phyloP scores from a whole-genome alignment of 148 eudicot genomes.

The Mesembryanthemum crystallinum region DNA sequence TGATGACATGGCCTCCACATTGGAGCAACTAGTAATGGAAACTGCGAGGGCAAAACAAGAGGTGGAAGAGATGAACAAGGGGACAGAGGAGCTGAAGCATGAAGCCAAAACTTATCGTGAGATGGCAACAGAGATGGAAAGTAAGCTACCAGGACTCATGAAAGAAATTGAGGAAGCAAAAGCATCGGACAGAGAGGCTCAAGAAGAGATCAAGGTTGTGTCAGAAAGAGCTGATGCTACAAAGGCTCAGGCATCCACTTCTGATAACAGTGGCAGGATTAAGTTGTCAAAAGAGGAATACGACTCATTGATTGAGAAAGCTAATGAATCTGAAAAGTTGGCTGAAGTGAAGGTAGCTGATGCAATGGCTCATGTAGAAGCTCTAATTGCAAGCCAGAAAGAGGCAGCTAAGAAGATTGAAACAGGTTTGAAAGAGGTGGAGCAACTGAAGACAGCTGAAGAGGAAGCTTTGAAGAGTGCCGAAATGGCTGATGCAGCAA shows the following conservation, averaged over 20 bases:
- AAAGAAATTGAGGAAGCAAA: slow-evolving; percentile 65
- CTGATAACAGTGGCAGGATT: slow-evolving; percentile 35
- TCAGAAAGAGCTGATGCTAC: slow-evolving; percentile 25
- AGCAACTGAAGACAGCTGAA: slow-evolving; percentile 50
- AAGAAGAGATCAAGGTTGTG: slow-evolving; percentile 38
- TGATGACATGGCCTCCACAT: slow-evolving; percentile 31
- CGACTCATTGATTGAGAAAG: slow-evolving; percentile 48
- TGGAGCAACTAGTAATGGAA: slow-evolving; percentile 40
- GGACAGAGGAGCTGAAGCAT: slow-evolving; percentile 25
- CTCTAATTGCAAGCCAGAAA: slow-evolving; percentile 44
- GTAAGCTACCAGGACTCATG: slow-evolving; percentile 35
- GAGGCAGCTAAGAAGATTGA: slow-evolving; percentile 51
- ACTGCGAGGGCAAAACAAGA: slow-evolving; percentile 38
- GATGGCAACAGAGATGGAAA: slow-evolving; percentile 38
- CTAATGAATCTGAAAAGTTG: slow-evolving; percentile 33
- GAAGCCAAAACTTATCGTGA: slow-evolving; percentile 40
- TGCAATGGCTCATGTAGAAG: slow-evolving; percentile 63
- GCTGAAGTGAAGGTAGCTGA: slow-evolving; percentile 58
- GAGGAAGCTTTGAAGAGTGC: slow-evolving; percentile 67
- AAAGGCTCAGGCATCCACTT: slow-evolving; percentile 14
- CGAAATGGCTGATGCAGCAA: slow-evolving; percentile 63
- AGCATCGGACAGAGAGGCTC: slow-evolving; percentile 48
- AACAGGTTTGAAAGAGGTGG: slow-evolving; percentile 47
- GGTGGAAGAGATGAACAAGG: slow-evolving; percentile 39
- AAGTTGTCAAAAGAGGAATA: slow-evolving; percentile 45